Percentiles rank a stretch among this genome's conserved stretches.
phyloP scores from a whole-genome alignment of 441 rosid species.

The Adansonia grandidieri region DNA sequence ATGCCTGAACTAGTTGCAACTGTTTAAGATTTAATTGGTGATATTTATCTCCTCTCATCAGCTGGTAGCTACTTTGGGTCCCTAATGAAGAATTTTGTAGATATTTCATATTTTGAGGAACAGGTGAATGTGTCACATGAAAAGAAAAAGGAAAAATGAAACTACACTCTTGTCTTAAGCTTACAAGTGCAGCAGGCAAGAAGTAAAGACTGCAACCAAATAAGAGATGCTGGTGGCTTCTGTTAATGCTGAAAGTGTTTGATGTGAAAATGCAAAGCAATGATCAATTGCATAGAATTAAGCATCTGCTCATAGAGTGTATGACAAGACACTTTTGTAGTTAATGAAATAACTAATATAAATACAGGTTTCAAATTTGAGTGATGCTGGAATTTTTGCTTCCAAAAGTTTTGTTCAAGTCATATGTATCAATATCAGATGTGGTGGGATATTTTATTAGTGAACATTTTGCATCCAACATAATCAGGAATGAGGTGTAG shows the following conservation, averaged over 20 bases:
- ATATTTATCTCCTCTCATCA: no score
- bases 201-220: neutral
- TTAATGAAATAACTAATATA: neutral
- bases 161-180: neutral
- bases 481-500: neutral
- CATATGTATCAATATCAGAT: constrained; percentile 8
- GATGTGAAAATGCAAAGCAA: neutral
- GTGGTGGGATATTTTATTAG: neutral
- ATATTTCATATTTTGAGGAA: neutral
- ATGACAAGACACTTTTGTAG: neutral
- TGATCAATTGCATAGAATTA: neutral
- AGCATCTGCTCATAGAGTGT: neutral
- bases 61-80: neutral
- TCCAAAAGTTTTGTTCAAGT: constrained; percentile 6
- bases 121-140: neutral
- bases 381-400: neutral
- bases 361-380: neutral
- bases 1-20: neutral
- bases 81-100: constrained; percentile 15
- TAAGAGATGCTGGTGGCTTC: constrained; percentile 12
- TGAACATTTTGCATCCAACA: neutral
- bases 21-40: neutral
- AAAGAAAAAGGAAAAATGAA: neutral
- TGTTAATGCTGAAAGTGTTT: constrained; percentile 18
- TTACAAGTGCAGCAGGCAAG: neutral